Base-by-base conservation (phyloP, 2,329 filamentous ascomycete genomes). In the Aspergillus fischeri region DNA sequence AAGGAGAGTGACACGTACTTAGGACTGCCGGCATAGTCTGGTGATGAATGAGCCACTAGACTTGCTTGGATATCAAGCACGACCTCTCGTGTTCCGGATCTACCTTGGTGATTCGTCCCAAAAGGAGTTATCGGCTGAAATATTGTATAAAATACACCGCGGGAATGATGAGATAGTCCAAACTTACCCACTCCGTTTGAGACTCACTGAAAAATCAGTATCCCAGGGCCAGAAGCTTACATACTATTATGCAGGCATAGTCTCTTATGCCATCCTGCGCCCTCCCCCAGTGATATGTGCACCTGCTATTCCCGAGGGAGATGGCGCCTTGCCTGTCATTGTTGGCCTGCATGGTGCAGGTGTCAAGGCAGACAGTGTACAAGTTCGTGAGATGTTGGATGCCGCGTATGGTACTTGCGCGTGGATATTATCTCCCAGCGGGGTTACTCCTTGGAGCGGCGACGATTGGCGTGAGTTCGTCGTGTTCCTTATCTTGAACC, bases 241-340 rank as follows among this genome's bases (percentile, higher is more conserved):
- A 1, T 84, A 78, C 62, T 82, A 84, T 65, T 80, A 81, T 6
- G 75, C 77, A 42, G 80, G 78, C 32, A 80, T 80, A 52, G 77
- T 83, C 8, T 85, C 82, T 4, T 86, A 85, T 67, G 80, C 82
- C 10, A 80, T 85, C 58, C 70, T 86, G 42, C 75, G 81, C n/a
- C 76, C 83, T 27, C 83, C 83, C 9, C 77, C 80, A 0, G 60
- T 64, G 41, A 75, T 77, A 55, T 71, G 71, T 17, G 67, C 67
- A 4, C 44, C 32, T 42, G 49, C 51, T 25, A 42, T 25, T 48
- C 7, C 25, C 3, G 62, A 65, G 14, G 55, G 57, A 8, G 65
- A n/a, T 7, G 47, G n/a, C 10, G 9, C 61, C 2, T 61, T 81
- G 9, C 82, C 83, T 5, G 65, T 86, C 3, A 67, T 85, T 14